Base-by-base conservation (phyloP, 2,329 filamentous ascomycete species). In the Arthrobotrys sinensis region DNA sequence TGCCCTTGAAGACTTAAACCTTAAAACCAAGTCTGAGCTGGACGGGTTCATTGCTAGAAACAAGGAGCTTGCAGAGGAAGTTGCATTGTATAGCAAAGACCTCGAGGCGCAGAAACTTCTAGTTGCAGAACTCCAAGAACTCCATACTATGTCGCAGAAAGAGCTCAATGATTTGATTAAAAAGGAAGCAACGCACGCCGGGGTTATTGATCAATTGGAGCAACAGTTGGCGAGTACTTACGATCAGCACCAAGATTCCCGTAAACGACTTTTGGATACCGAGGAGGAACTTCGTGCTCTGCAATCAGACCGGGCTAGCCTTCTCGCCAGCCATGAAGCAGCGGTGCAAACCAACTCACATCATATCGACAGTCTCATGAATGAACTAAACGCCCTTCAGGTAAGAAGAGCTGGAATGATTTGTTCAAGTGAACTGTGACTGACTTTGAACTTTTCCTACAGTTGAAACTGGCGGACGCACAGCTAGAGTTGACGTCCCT, bases 181-280 rank as follows among this genome's bases (percentile, higher is more conserved):
- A 85, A 97, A 96, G 87, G 91, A 93, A 86, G 69, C 75, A n/a
- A 97, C 97, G 88, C 96, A 96, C 84, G 92, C 93, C 48, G 90
- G 93, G 21, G 87, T 99, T 11, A 93, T 99, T 7, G 93, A 98
- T 84, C 95, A 99, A 85, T 90, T 99, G 4, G 96, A 99, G 85
- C 95, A 98, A 82, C 96, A 99, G 84, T 90, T 99, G 67, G 94
- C 95, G 83, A 93, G 89, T 83, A 97, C 96, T 85, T 99, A 94
- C 85, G 96, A 99, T 83, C 93, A 97, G 83, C 94, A 95, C 77
- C 93, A 97, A 83, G 81, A 82, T 55, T 73, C 80, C 3, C 45
- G 71, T 11, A 80, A 77, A 48, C 79, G 79, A 12, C 69, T 82
- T 52, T 57, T 79, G 2, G 65, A 83, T 16, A 84, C 85, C 53